Base-by-base conservation (phyloP, 768 basidiomycete genomes). In the Hortiboletus flavorubellus region DNA sequence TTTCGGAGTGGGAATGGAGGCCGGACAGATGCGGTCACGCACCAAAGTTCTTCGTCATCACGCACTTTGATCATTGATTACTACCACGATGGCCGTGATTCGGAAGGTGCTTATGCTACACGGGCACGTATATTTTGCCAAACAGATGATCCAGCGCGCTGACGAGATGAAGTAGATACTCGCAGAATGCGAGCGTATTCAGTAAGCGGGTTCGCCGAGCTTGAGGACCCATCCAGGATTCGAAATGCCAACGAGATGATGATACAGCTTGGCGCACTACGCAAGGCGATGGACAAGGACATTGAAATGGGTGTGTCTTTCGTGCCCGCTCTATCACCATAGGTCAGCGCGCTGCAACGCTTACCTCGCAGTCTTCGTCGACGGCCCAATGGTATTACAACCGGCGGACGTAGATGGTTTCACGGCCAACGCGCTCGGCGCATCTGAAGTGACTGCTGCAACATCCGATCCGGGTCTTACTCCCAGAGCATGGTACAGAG, bases 401-500 rank as follows among this genome's bases (percentile, higher is more conserved):
- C 88, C 88, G 1, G 83, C 74, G 11, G 90, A 92, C 59, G 66
- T 89, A 14, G 72, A 72, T 38, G 61, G 66, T 5, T 31, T 53
- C n/a, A 54, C 62, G 30, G 53, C 70, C 4, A 56, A 61, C 23
- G 64, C 65, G 5, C 57, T 79, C 12, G 79, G 76, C 23, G 76
- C 76, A n/a, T 59, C 68, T 5, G 80, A 77, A 49, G 66, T 59
- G 15, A 58, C 65, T 10, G 44, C 62, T 14, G 61, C 67, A 16
- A 54, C 61, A 29, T 71, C 73, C 16, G 83, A 87, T 61, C 83
- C 82, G 5, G 69, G 80, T 21, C 68, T 80, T 29, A 78, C 74
- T 7, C 81, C 88, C 5, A 76, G 89, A 52, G 87, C 76, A 5
- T 93, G 91, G 91, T 93, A 84, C 83, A 81, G 72, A 53, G 63